phyloP scores from a whole-genome alignment of 306 rosid genomes.

The Prinsepia uniflora region DNA sequence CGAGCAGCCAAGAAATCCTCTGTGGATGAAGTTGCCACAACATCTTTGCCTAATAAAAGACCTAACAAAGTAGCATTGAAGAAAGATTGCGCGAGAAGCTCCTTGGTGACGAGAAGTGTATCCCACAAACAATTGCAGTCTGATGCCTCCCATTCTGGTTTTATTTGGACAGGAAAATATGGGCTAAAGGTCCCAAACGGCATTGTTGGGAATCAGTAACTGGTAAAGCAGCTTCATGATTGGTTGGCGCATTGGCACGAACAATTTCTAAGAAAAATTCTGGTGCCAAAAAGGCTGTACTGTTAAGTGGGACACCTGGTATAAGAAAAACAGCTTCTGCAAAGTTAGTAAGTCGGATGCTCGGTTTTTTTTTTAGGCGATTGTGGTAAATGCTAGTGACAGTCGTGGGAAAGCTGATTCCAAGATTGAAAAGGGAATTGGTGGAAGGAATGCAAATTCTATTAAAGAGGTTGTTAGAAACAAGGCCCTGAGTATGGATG shows the following conservation, averaged over 20 bases:
- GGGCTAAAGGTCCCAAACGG: conserved; percentile 66
- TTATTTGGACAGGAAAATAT: conserved; percentile 83
- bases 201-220: conserved; percentile 81
- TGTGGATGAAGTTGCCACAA: conserved; percentile 34
- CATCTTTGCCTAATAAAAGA: conserved; percentile 42
- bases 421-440: conserved; percentile 78
- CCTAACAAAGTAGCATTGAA: conserved; percentile 51
- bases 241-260: conserved; percentile 88
- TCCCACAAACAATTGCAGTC: conserved; percentile 38
- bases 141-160: conserved; percentile 43
- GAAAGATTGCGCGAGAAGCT: conserved; percentile 22
- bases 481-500: conserved; percentile 49
- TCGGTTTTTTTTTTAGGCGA: conserved; percentile 72
- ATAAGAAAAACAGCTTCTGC: conserved; percentile 98
- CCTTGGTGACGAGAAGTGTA: conserved; percentile 29
- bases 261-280: conserved; percentile 68
- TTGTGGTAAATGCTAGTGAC: conserved; percentile 99
- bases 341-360: conserved; percentile 84
- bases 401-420: conserved; percentile 92
- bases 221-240: conserved; percentile 83
- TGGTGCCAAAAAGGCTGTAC: conserved; percentile 65
- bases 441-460: conserved; percentile 89
- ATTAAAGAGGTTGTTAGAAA: conserved; percentile 81
- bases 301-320: conserved; percentile 92
- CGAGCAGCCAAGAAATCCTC: conserved; percentile 38